Evolutionary conservation across 805 yeast species (phyloP), one percentile per base, ranked within the genome.

Genomic region (Kuraishia capsulata): DNA sequence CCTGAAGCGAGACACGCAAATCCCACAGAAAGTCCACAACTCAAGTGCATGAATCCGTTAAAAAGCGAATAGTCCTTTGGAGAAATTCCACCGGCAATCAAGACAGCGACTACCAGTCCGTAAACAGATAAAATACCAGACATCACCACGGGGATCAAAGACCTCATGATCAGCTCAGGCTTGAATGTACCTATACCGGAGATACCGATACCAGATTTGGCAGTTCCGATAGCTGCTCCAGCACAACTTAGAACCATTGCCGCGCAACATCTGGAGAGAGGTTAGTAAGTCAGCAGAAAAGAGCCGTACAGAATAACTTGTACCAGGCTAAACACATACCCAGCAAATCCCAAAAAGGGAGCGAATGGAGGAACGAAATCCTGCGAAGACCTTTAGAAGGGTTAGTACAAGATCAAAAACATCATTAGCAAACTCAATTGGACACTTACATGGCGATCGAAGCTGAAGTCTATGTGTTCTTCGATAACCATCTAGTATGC

Each of bases 211-310:
- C 99, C 99, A 33, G 96, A 84, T 63, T 92, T 92, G 44, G 97
- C 97, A 3, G 97, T 90, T 42, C 98, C 99, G 49, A 88, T 81
- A 44, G 97, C 97, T 4, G 99, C 97, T 45, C 99, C 99, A n/a
- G 90, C 81, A 55, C 96, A 86, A 41, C 94, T 81, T 42, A 90
- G 67, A 19, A 86, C 74, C 85, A 87, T 85, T 37, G 96, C 95
- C 35, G 87, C 81, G 5, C 92, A 87, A 64, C 97, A 89, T 35
- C 73, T 63, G 32, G 5, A 14, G 29, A 29, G 26, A n/a, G 24
- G 41, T 38, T 38, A 34, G 41, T 25, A 26, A 25, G 4, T 17
- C n/a, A n/a, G n/a, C n/a, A n/a, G n/a, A n/a, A n/a, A n/a, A n/a
- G n/a, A n/a, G 23, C 9, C 19, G 16, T 14, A 20, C 19, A 3